Base-by-base conservation (phyloP, 352 stramenopile genomes). In the Phytophthora cryptogea region DNA sequence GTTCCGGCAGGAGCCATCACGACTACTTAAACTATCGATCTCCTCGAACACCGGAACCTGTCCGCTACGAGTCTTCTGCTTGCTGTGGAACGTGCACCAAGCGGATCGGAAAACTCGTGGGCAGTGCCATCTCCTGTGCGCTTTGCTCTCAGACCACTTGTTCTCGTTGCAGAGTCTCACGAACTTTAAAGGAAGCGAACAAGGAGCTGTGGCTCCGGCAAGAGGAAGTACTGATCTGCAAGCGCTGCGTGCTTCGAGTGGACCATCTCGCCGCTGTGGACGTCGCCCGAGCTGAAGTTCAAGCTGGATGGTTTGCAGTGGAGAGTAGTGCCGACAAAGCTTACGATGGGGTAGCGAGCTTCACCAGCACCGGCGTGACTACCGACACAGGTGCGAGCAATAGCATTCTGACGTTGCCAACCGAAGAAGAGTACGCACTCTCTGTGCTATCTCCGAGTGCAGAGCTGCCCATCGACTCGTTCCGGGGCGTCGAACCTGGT, bases 131-230 rank as follows among this genome's bases (percentile, higher is more conserved):
- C 17, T 53, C 37, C 9, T 74, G 61, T 36, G 55, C 30, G 28
- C 26, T 74, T 23, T 74, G 66, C 39, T 58, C 20, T 33, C 50
- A 41, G 35, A 49, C 5, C 26, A 65, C 54, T 23, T 74, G 66
- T 16, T 68, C 61, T n/a, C 66, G 66, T 31, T 75, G 57, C 30
- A 54, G 57, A 46, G 47, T 72, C 16, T 58, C 43, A 0, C 62
- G 67, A 5, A 75, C 67, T 8, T 47, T 75, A 0, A 75, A 69
- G 57, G 56, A 75, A 28, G 62, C 65, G 44, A 75, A 63, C 20
- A 28, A 20, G 3, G 35, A 61, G 23, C 14, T 75, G 27, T 62
- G 47, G 53, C 33, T 75, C 20, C 66, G 66, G 47, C 52, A 75
- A 45, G 57, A 71, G 30, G 53, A 71, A 41, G 57, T 75, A 26